Conservation (phyloP, 1,139 yeast genomes). For the Hyphopichia khmerensis region DNA sequence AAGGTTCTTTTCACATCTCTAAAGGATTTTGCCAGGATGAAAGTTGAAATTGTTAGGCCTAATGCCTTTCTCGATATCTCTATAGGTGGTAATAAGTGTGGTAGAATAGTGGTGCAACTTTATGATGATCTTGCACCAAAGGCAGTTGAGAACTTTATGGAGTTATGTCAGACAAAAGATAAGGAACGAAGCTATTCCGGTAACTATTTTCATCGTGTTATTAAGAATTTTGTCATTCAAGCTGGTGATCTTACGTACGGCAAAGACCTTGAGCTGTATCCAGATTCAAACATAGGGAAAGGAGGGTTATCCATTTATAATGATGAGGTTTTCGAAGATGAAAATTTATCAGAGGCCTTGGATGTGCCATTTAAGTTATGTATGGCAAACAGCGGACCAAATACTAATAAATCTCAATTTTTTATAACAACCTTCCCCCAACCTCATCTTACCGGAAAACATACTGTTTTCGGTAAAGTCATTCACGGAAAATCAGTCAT, state of each 20-base stretch:
- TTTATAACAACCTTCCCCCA: constrained; percentile 72
- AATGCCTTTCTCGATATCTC: constrained; percentile 58
- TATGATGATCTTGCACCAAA: constrained; percentile 56
- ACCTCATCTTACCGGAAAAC: constrained; percentile 73
- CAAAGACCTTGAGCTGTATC: constrained; percentile 30
- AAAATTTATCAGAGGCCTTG: constrained; percentile 48
- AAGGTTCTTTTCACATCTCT: neutral
- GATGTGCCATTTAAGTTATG: constrained; percentile 55
- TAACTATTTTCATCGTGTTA: constrained; percentile 62
- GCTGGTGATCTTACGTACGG: constrained; percentile 59
- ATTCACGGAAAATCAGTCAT: constrained; percentile 68
- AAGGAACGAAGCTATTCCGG: constrained; percentile 32
- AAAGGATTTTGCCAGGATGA: constrained; percentile 19
- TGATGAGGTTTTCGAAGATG: constrained; percentile 53
- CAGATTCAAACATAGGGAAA: constrained; percentile 41
- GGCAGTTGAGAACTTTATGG: constrained; percentile 52
- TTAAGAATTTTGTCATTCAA: constrained; percentile 79
- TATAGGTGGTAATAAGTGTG: constrained; percentile 46
- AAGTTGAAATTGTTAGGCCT: constrained; percentile 30
- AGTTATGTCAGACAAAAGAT: constrained; percentile 39
- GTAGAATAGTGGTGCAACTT: constrained; percentile 68
- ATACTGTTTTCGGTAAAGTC: constrained; percentile 72
- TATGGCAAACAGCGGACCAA: constrained; percentile 68
- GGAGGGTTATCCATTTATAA: constrained; percentile 52
- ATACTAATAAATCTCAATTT: constrained; percentile 73